phyloP scores from a whole-genome alignment of 495 filamentous ascomycete species.

The Neurospora tetraspora region DNA sequence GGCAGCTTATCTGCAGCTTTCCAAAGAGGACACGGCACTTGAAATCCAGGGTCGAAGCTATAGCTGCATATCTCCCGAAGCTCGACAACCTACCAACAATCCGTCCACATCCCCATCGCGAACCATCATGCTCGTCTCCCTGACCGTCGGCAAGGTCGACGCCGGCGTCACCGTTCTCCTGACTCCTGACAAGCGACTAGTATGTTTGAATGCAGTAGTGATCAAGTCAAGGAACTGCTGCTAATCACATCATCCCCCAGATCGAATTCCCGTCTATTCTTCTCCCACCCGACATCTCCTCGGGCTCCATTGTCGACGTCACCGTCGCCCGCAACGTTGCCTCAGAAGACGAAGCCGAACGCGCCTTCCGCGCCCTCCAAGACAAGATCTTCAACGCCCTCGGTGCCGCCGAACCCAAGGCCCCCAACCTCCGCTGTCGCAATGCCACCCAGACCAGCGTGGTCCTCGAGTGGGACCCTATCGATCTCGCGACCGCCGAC shows the following conservation, averaged over 20 bases:
- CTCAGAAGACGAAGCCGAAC: conserved; percentile 63
- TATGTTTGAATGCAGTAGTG: conserved; percentile 34
- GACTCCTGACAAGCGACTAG: conserved; percentile 92
- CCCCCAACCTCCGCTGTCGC: conserved; percentile 77
- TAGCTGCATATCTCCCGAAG: neutral
- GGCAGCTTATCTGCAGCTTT: neutral
- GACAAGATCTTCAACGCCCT: conserved; percentile 78
- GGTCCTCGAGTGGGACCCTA: conserved; percentile 96
- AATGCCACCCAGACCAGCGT: conserved; percentile 96
- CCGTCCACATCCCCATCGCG: neutral
- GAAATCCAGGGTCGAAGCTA: neutral
- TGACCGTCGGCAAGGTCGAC: conserved; percentile 98
- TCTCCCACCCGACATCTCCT: conserved; percentile 85
- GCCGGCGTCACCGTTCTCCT: conserved; percentile 94
- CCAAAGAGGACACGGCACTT: neutral
- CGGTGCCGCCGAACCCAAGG: conserved; percentile 64
- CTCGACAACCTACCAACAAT: too few species aligned
- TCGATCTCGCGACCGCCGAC: conserved; percentile 84
- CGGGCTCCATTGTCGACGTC: conserved; percentile 96
- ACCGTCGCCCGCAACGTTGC: conserved; percentile 78
- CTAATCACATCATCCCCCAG: conserved; percentile 31
- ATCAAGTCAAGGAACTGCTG: neutral
- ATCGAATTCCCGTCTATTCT: conserved; percentile 99
- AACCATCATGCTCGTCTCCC: conserved; percentile 74
- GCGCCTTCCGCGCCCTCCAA: conserved; percentile 73